Base-by-base conservation (phyloP, 1,139 yeast genomes). In the Lodderomyces pseudojiufengensis region DNA sequence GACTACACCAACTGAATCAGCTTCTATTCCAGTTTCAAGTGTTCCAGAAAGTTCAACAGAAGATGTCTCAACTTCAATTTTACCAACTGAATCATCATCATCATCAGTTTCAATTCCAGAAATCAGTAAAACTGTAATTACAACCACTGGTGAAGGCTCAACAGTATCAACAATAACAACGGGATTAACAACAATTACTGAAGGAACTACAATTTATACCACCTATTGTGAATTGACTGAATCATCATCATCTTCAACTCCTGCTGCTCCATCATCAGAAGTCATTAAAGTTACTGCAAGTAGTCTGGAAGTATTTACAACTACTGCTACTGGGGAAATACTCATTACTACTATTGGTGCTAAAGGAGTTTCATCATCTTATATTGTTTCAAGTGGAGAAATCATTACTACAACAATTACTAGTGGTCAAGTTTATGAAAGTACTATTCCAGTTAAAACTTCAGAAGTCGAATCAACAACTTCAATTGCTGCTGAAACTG, bases 1-100 rank as follows among this genome's bases (percentile, higher is more conserved):
- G 31, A 27, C 47, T n/a, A 61, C 70, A 31, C 70, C 78, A 56
- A 44, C 53, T 24, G 54, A 57, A 50, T 32, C 57, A 51, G 41
- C 63, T 66, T 48, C n/a, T n/a, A n/a, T n/a, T n/a, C n/a, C n/a
- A n/a, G n/a, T n/a, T n/a, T n/a, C n/a, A n/a, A n/a, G n/a, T n/a
- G n/a, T n/a, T n/a, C n/a, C n/a, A n/a, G n/a, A n/a, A n/a, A n/a
- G n/a, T n/a, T n/a, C 16, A 31, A 15, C 11, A 9, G 28, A 11
- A n/a, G 24, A 14, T 15, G 11, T 7, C 20, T 10, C 33, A 11
- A 21, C 13, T 12, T 9, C 33, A 15, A n/a, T 28, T n/a, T 10
- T 35, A 5, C 21, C 31, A 18, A 26, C 29, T 12, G 10, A 32
- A 15, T 22, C 18, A 24, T 6, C 31, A 20, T 22, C 38, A 15